Conservation (phyloP, 1,139 yeast genomes). For the Saccharomyces pastorianus region DNA sequence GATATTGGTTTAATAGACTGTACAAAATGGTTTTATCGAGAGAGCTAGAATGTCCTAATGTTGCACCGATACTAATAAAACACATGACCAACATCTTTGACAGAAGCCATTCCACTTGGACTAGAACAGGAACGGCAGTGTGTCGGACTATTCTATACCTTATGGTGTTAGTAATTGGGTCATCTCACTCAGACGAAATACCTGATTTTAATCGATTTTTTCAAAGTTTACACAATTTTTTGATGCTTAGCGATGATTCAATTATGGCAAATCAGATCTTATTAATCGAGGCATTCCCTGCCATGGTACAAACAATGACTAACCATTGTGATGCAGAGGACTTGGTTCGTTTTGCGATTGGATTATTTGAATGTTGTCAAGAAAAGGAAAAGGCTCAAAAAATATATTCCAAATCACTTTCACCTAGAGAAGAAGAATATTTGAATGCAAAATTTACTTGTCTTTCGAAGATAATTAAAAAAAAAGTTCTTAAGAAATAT, state of each 20-base stretch:
- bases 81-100: slow-evolving; percentile 8
- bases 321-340: slow-evolving; percentile 35
- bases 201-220: slow-evolving; percentile 27
- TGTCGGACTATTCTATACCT: background rate
- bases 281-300: slow-evolving; percentile 50
- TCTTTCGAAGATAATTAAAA: slow-evolving; percentile 17
- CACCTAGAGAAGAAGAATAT: slow-evolving; percentile 16
- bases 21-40: slow-evolving; percentile 18
- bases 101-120: background rate
- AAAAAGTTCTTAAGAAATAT: slow-evolving; percentile 9
- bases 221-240: slow-evolving; percentile 41
- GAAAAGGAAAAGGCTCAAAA: background rate
- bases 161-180: background rate
- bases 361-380: slow-evolving; percentile 11
- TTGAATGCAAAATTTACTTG: slow-evolving; percentile 18
- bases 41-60: slow-evolving; percentile 31
- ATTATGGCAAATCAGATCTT: slow-evolving; percentile 53
- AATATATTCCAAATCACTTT: slow-evolving; percentile 3
- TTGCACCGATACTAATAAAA: slow-evolving; percentile 46
- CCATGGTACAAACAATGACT: slow-evolving; percentile 41
- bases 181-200: background rate
- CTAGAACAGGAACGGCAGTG: background rate
- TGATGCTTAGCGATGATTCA: slow-evolving; percentile 40
- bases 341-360: slow-evolving; percentile 32
- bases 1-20: slow-evolving; percentile 47